Evolutionary conservation across 768 basidiomycete species (phyloP), one percentile per base, ranked within the genome.

Genomic region (Kwoniella dendrophila): DNA sequence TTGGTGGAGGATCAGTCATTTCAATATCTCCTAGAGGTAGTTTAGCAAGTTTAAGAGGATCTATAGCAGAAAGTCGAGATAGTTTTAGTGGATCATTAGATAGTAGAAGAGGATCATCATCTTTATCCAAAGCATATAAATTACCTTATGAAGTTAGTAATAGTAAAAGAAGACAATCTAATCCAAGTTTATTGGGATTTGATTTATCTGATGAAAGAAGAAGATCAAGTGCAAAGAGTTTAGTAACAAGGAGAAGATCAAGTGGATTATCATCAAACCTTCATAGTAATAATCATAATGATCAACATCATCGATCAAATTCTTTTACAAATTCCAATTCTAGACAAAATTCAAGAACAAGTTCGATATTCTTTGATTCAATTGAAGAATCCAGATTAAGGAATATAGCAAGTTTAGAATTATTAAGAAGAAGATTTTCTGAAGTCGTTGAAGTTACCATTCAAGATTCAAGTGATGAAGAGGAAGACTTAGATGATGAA

Each of bases 381-480:
- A 50, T 60, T 10, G 73, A 75, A 41, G 73, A 70, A 18, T 44
- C 54, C 2, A n/a, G 73, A 26, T 32, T 75, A 38, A 24, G 67
- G 20, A 69, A 64, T 40, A 64, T 76, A 18, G 64, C 60, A 16
- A 69, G 67, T 54, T 68, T 76, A 64, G 57, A 62, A 8, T 20
- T 56, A n/a, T 64, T 76, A 3, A 26, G 68, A 34, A 22, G 75
- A 27, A 44, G 71, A 29, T 76, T 74, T 60, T 71, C 67, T 18
- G 73, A 76, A 40, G 73, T 73, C 11, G 75, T 76, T 40, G 73
- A 76, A 45, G 71, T 76, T 2, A 66, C 67, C 7, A 29, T 20
- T 43, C 52, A 43, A 22, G 56, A 64, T 11, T 47, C 57, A 12
- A 64, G 58, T 12, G 64, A 68, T 33, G 64, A 66, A 16, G 63